phyloP scores from a whole-genome alignment of 2,329 filamentous ascomycete genomes.

The Pseudogymnoascus sp. region DNA sequence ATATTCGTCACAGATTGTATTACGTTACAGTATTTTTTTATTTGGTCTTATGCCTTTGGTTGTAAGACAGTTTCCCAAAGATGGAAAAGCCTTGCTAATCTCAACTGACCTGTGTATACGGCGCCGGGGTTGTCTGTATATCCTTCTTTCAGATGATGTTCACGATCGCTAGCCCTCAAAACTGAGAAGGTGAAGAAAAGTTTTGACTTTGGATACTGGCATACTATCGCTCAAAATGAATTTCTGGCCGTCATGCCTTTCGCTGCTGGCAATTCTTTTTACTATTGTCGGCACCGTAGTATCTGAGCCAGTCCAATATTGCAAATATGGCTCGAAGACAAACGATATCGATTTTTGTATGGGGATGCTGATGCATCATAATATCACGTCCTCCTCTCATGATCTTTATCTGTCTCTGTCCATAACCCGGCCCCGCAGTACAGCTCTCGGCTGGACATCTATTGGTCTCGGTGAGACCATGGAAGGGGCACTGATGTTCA shows the following conservation, averaged over 20 bases:
- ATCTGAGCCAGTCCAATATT: background rate
- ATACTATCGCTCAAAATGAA: background rate
- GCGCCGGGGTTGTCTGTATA: background rate
- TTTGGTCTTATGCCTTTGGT: background rate
- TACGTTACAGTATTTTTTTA: background rate
- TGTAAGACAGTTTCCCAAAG: background rate
- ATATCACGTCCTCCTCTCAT: background rate
- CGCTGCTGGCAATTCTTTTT: background rate
- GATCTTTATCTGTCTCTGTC: background rate
- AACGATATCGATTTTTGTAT: background rate
- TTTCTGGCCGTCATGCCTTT: background rate
- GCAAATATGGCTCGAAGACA: background rate
- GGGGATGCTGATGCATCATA: background rate
- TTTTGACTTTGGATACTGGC: background rate
- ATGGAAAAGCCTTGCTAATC: background rate
- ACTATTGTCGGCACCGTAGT: background rate
- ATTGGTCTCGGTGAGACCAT: background rate
- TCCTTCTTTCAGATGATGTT: background rate
- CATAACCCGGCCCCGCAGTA: background rate
- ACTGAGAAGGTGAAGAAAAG: background rate
- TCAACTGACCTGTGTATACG: background rate
- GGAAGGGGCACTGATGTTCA: background rate
- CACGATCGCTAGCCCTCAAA: background rate
- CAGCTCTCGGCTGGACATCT: background rate
- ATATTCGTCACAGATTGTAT: background rate